Conservation (phyloP, 768 basidiomycete genomes). For the Agrocybe pediades region DNA sequence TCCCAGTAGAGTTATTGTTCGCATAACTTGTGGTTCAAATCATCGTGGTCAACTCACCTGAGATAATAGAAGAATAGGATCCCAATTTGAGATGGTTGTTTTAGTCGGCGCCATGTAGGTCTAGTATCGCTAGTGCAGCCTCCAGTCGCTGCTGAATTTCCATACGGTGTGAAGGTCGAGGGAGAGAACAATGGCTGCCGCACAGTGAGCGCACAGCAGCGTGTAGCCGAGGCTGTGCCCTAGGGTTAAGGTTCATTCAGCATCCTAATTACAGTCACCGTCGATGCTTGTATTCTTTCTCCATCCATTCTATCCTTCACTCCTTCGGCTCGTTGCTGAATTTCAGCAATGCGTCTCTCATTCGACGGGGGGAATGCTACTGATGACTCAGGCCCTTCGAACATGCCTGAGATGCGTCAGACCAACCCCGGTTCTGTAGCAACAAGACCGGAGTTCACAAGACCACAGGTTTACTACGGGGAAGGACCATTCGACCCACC, state of each 20-base stretch:
- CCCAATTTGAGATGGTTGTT: constrained; percentile 67
- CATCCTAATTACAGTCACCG: neutral
- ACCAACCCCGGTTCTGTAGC: constrained; percentile 18
- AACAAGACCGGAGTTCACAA: constrained; percentile 20
- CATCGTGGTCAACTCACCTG: constrained; percentile 52
- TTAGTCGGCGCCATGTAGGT: constrained; percentile 38
- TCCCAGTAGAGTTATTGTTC: neutral
- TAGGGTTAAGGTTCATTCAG: constrained; percentile 9
- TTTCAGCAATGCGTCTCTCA: constrained; percentile 19
- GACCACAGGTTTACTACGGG: constrained; percentile 57
- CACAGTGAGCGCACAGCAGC: neutral
- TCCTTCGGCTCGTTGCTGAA: no score
- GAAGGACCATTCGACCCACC: constrained; percentile 79
- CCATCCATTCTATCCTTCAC: constrained; percentile 1
- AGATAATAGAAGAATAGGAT: constrained; percentile 84
- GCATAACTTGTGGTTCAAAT: neutral
- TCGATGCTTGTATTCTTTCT: neutral
- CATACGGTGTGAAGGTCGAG: constrained; percentile 13
- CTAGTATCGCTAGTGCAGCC: constrained; percentile 12
- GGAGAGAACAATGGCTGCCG: neutral
- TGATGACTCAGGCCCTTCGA: constrained; percentile 13
- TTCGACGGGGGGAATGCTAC: constrained; percentile 17
- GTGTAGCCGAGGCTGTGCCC: neutral
- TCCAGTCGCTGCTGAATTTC: constrained; percentile 12
- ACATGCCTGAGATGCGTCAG: constrained; percentile 24